Evolutionary conservation across 2,329 filamentous ascomycete species (phyloP).

Genomic region (Aspergillus terreus): DNA sequence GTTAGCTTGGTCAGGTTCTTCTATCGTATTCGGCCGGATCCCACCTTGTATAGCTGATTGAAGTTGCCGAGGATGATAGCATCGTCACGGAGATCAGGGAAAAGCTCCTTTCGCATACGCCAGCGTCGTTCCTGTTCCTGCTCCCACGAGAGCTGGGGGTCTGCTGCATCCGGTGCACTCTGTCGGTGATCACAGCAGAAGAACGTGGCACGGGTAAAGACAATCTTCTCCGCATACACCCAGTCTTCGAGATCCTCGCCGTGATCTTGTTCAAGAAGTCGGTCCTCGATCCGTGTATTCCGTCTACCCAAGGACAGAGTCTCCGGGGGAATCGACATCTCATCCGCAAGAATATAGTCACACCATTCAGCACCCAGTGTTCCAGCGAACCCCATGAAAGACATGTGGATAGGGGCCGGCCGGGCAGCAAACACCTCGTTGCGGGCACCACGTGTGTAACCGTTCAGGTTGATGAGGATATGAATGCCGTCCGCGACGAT

Average conservation of each 20-base stretch:
- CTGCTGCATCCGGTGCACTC: slow-evolving; percentile 70
- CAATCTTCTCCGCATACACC: slow-evolving; percentile 96
- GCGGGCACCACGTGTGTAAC: slow-evolving; percentile 91
- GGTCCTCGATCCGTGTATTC: slow-evolving; percentile 71
- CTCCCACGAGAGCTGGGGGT: slow-evolving; percentile 70
- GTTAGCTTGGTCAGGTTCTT: neutral
- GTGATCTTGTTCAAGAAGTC: slow-evolving; percentile 59
- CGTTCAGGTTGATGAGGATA: slow-evolving; percentile 95
- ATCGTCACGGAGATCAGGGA: slow-evolving; percentile 77
- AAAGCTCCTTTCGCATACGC: slow-evolving; percentile 90
- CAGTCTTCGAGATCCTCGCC: slow-evolving; percentile 70
- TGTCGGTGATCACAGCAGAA: slow-evolving; percentile 98
- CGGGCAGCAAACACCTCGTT: slow-evolving; percentile 97
- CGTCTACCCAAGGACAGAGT: slow-evolving; percentile 77
- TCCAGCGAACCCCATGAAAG: slow-evolving; percentile 98
- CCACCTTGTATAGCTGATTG: slow-evolving; percentile 96
- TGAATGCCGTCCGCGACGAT: slow-evolving; percentile 87
- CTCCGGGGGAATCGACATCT: slow-evolving; percentile 75
- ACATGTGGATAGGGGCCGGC: slow-evolving; percentile 96
- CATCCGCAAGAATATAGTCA: slow-evolving; percentile 90
- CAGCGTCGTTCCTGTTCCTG: slow-evolving; percentile 78
- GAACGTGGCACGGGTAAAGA: slow-evolving; percentile 91
- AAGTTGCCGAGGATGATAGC: slow-evolving; percentile 94
- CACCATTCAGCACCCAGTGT: slow-evolving; percentile 97
- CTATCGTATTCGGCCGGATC: neutral